phyloP scores from a whole-genome alignment of 2,329 filamentous ascomycete genomes.

The Trichoderma sp. region DNA sequence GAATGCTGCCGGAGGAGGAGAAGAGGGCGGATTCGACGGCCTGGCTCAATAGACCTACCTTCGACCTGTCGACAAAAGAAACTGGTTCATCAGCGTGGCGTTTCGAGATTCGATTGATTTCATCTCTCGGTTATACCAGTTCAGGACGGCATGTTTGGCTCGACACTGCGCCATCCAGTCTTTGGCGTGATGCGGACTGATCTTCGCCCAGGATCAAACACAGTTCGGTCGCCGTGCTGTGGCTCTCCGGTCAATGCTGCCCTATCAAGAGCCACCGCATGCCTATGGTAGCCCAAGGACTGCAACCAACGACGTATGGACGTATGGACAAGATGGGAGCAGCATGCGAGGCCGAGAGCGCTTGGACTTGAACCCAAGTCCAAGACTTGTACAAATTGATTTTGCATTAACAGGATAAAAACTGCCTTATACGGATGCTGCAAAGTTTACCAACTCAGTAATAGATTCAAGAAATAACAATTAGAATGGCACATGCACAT shows the following conservation, averaged over 20 bases:
- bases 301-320: background rate
- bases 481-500: background rate
- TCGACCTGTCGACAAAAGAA: conserved; percentile 9
- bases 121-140: conserved; percentile 5
- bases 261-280: background rate
- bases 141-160: background rate
- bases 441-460: conserved; percentile 17
- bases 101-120: conserved; percentile 36
- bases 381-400: conserved; percentile 9
- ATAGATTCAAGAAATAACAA: conserved; percentile 9
- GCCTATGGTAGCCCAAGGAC: background rate
- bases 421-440: conserved; percentile 18
- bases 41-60: background rate
- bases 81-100: conserved; percentile 44
- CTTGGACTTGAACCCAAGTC: background rate
- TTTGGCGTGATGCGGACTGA: conserved; percentile 1
- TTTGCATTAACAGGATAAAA: background rate
- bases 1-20: no score
- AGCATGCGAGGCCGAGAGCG: background rate
- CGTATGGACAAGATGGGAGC: background rate
- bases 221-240: background rate
- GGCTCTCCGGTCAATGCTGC: background rate
- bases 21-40: background rate
- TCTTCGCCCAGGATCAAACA: background rate
- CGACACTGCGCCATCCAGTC: background rate